Base-by-base conservation (phyloP, 345 rosid species). In the Trapa incisa region DNA sequence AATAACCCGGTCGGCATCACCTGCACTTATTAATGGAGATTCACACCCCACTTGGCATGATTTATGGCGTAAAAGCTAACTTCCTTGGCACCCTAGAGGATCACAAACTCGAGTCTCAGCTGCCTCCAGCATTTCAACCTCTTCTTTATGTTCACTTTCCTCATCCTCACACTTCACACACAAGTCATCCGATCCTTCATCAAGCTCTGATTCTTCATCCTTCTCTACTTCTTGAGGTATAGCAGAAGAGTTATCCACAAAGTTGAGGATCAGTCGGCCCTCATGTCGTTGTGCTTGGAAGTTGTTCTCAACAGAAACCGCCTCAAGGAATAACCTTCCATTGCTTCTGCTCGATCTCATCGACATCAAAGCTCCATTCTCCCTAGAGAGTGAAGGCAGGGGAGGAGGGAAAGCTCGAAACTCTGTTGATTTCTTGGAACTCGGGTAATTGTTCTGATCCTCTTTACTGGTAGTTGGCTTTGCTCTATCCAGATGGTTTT, bases 321-420 rank as follows among this genome's bases (percentile, higher is more conserved):
- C 97, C 73, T 95, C 90, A 15, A 95, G 85, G 74, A 95, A 92
- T 80, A 95, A 70, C 45, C 96, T 77, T 0, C 99, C 99, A 68
- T 87, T 87, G 72, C 85, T 86, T 6, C 99, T 96, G 67, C 78
- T 86, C 66, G 89, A 81, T 82, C 77, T 84, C 91, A 91, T 83
- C 66, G 70, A 88, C 37, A 86, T 61, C 32, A 87, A 80, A 1
- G 81, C 75, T 37, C 95, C 96, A 0, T 82, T 74, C 57, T 72
- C 76, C 41, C 61, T 50, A 15, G 91, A 81, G 32, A 88, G 89
- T 12, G 92, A 86, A 70, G 86, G 80, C 62, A 94, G 80, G 56
- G 96, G 88, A 4, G 96, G 99, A 65, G 99, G 97, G 71, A 89
- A 95, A 13, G 90, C 73, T 45, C 48, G 48, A 45, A 13, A 45